These are phyloP conservation scores for Tolypocladium album DNA, from an alignment of 2,329 filamentous ascomycete species.

Conservation along the genomic window DNA sequence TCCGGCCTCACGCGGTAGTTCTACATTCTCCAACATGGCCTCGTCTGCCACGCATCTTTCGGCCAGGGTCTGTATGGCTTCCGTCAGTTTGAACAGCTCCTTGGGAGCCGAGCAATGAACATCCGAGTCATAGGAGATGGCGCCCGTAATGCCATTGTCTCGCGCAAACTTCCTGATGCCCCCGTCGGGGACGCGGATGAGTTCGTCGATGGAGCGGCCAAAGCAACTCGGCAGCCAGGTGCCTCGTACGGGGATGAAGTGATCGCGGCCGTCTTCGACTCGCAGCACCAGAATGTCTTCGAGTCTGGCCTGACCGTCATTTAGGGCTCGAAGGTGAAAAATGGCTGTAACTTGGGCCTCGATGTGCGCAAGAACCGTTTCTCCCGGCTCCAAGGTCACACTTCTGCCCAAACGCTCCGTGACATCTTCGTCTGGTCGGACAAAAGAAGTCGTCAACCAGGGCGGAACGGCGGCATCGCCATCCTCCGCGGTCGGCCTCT, in stretches of 20 bases:
- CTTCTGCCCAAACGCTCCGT: conserved; percentile 26
- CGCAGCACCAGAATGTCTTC: conserved; percentile 85
- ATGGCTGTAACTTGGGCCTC: conserved; percentile 56
- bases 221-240: conserved; percentile 75
- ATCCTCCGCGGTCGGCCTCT: conserved; percentile 47
- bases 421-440: conserved; percentile 26
- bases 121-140: conserved; percentile 44
- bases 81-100: conserved; percentile 82
- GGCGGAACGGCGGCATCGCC: conserved; percentile 31
- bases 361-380: conserved; percentile 63
- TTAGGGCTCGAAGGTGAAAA: conserved; percentile 56
- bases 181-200: conserved; percentile 76
- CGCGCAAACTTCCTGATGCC: conserved; percentile 51
- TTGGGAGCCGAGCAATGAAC: conserved; percentile 73
- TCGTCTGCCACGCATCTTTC: conserved; percentile 50
- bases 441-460: conserved; percentile 65
- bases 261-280: conserved; percentile 73
- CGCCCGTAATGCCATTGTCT: conserved; percentile 27
- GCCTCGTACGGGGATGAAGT: conserved; percentile 76
- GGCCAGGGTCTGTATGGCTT: conserved; percentile 53
- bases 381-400: conserved; percentile 72
- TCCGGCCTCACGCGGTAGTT: conserved; percentile 40
- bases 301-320: conserved; percentile 52
- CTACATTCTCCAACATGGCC: conserved; percentile 46
- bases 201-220: conserved; percentile 75